phyloP scores from a whole-genome alignment of 1,139 yeast species.

The Candida labiduridarum region DNA sequence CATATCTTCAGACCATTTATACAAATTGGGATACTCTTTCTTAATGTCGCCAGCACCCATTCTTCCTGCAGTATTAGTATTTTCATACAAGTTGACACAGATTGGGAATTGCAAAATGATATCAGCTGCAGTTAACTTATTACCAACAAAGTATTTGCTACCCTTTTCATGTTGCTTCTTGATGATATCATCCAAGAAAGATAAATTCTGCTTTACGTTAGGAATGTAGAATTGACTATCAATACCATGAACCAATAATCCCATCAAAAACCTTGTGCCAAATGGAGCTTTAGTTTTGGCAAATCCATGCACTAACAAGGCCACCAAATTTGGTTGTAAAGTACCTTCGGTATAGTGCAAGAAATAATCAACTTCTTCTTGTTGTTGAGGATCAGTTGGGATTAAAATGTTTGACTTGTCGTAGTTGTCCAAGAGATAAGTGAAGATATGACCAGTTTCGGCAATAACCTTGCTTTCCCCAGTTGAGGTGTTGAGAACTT shows the following conservation, averaged over 20 bases:
- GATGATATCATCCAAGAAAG: constrained; percentile 34
- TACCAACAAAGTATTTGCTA: constrained; percentile 37
- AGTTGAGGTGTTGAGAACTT: constrained; percentile 22
- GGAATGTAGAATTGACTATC: constrained; percentile 29
- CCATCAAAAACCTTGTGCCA: constrained; percentile 27
- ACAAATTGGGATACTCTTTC: constrained; percentile 26
- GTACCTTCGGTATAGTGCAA: constrained; percentile 45
- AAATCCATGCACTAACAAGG: constrained; percentile 28
- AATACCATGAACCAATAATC: constrained; percentile 25
- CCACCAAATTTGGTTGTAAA: constrained; percentile 36
- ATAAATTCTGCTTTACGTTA: constrained; percentile 28
- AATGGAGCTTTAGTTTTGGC: constrained; percentile 36
- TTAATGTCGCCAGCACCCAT: constrained; percentile 11
- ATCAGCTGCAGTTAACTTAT: constrained; percentile 42
- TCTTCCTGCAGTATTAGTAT: constrained; percentile 4
- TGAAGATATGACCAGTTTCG: constrained; percentile 42
- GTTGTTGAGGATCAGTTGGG: constrained; percentile 27
- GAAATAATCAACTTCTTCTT: constrained; percentile 35
- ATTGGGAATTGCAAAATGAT: constrained; percentile 41
- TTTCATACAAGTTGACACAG: constrained; percentile 22
- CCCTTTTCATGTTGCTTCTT: constrained; percentile 27
- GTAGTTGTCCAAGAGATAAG: constrained; percentile 32
- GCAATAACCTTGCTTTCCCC: constrained; percentile 24
- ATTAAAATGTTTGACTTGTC: constrained; percentile 29
- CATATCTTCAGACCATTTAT: constrained; percentile 27